phyloP scores from a whole-genome alignment of 352 stramenopile species.

The Phytopythium aichiense region DNA sequence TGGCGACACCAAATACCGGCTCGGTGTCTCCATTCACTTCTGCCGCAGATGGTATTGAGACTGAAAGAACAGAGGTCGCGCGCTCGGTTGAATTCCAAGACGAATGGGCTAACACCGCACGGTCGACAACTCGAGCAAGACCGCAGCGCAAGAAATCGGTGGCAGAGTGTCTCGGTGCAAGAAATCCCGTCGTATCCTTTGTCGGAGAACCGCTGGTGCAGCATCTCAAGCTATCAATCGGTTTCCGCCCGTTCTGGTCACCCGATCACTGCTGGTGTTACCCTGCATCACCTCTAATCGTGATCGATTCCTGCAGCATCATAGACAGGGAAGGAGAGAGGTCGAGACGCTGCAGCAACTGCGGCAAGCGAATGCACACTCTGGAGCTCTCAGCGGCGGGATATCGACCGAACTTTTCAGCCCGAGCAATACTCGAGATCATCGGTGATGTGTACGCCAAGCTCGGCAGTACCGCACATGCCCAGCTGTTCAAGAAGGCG shows the following conservation, averaged over 20 bases:
- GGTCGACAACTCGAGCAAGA: background rate
- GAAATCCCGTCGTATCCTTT: conserved; percentile 8
- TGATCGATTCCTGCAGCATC: conserved; percentile 8
- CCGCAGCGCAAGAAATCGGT: conserved; percentile 8
- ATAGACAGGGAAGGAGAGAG: background rate
- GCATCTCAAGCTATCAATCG: conserved; percentile 34
- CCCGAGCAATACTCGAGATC: conserved; percentile 41
- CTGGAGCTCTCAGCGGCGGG: conserved; percentile 20
- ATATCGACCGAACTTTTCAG: conserved; percentile 54
- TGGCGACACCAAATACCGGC: background rate
- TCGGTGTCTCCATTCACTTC: background rate
- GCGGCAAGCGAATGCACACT: conserved; percentile 27
- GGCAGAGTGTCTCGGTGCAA: conserved; percentile 7
- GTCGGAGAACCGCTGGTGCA: conserved; percentile 22
- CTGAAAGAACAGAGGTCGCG: background rate
- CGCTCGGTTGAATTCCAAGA: background rate
- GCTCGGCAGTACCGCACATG: conserved; percentile 31
- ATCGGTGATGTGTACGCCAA: conserved; percentile 53
- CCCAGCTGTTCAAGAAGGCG: conserved; percentile 41
- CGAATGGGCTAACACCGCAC: background rate
- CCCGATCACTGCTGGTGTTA: conserved; percentile 55
- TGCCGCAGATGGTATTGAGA: background rate
- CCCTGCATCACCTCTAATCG: conserved; percentile 13
- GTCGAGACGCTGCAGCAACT: conserved; percentile 14
- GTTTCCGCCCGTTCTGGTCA: conserved; percentile 47